Evolutionary conservation across 2,329 filamentous ascomycete genomes (phyloP), one percentile per base, ranked within the genome.

Genomic region (Ophiocordyceps australis): DNA sequence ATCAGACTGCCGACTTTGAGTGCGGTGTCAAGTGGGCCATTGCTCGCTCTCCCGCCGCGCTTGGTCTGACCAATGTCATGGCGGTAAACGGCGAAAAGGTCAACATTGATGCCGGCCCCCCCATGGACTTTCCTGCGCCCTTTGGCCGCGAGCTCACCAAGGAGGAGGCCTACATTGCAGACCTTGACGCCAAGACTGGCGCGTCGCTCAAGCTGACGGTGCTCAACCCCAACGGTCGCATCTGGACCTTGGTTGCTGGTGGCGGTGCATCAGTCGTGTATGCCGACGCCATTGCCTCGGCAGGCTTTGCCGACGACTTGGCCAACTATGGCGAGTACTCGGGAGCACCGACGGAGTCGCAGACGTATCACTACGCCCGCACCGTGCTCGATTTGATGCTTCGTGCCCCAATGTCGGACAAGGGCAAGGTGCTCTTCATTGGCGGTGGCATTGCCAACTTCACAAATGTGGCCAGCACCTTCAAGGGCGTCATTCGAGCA

Each of bases 311-410:
- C 36, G 74, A 82, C 43, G 85, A 98, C 58, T 74, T 98, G 28
- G 89, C 89, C 62, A 98, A 98, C 74, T 98, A 98, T 52, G 89
- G 89, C 55, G 89, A 98, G 62, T 98, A 98, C 75, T 95, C 89
- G 37, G 89, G 89, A 62, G 89, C 89, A 37, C 89, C 89, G 40
- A 95, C 83, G 33, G 89, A 98, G 74, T 92, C 83, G 23, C 89
- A 98, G 62, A 95, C 89, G 33, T 98, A 81, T 74, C 85, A 95
- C 74, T 98, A 98, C 60, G 85, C 89, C 47, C 79, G 80, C 47
- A 98, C 89, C 17, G 82, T 98, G 36, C 68, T 98, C 35, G 89
- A 98, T 54, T 74, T 98, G 37, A 92, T 98, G 81, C 78, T 98
- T 42, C 81, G 89, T 40, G 77, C 86, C 29, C 86, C 89, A 31